Conservation (phyloP, 768 basidiomycete genomes). For the Psilocybe cyanescens region DNA sequence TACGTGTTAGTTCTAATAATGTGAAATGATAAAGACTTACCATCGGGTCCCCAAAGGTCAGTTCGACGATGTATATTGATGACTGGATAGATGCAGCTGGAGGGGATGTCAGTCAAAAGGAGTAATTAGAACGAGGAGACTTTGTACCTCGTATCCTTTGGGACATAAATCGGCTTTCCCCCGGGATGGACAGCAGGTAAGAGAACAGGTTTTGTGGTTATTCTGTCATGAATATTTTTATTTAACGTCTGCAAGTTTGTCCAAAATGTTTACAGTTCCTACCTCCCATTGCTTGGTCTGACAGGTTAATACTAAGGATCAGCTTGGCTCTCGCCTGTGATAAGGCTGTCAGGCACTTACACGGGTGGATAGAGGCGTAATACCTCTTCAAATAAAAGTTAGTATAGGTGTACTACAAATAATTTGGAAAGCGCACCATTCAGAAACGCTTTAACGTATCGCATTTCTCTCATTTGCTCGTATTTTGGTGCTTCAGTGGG, state of each 20-base stretch:
- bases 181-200: slow-evolving; percentile 21
- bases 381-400: slow-evolving; percentile 34
- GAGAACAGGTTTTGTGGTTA: slow-evolving; percentile 11
- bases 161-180: slow-evolving; percentile 25
- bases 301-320: slow-evolving; percentile 32
- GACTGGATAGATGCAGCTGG: slow-evolving; percentile 36
- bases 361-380: slow-evolving; percentile 42
- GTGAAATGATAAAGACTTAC: slow-evolving; percentile 27
- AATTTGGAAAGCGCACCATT: slow-evolving; percentile 27
- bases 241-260: neutral
- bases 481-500: slow-evolving; percentile 38
- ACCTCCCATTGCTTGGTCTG: slow-evolving; percentile 24
- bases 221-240: slow-evolving; percentile 36
- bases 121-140: neutral
- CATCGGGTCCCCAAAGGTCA: slow-evolving; percentile 73
- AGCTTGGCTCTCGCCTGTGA: slow-evolving; percentile 45
- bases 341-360: slow-evolving; percentile 28
- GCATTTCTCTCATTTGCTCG: slow-evolving; percentile 51
- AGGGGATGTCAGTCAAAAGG: slow-evolving; percentile 10
- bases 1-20: neutral
- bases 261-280: slow-evolving; percentile 23
- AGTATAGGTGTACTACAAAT: too few species aligned
- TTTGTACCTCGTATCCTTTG: slow-evolving; percentile 39
- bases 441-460: slow-evolving; percentile 34
- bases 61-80: slow-evolving; percentile 61